A percentile compares a stretch with the other conserved stretches of the same genome.
These are phyloP conservation scores for Ambrosia hybrid DNA, from an alignment of 140 eudicot genomes.

Conservation along the genomic window DNA sequence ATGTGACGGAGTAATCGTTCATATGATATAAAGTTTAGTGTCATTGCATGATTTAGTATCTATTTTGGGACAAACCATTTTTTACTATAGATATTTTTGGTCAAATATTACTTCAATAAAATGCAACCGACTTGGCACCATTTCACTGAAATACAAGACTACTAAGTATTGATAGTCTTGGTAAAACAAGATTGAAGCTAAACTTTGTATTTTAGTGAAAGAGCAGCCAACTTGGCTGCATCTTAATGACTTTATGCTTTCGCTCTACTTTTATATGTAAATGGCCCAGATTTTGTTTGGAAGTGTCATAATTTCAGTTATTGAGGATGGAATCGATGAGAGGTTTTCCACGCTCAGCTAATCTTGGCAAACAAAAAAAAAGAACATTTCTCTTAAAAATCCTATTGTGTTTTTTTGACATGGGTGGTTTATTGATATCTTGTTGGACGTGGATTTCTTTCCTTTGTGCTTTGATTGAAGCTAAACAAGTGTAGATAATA, in stretches of 20 bases:
- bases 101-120: not conserved
- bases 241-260: not conserved
- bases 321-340: not conserved
- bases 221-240: constrained; percentile 2
- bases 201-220: not conserved
- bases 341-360: constrained; percentile 9
- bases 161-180: not conserved
- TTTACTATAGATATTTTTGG: not conserved
- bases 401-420: no score
- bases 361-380: no score
- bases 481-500: no score
- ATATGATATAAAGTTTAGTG: not conserved
- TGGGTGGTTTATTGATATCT: no score
- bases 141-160: constrained; percentile 10
- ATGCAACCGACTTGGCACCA: constrained; percentile 8
- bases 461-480: no score
- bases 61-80: not conserved
- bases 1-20: constrained; percentile 10
- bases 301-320: not conserved
- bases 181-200: not conserved
- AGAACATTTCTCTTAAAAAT: no score
- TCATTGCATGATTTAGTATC: not conserved
- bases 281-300: constrained; percentile 5
- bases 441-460: no score
- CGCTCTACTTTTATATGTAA: constrained; percentile 1